Evolutionary conservation across 2,329 filamentous ascomycete species (phyloP).

Genomic region (Paraphoma sp.): DNA sequence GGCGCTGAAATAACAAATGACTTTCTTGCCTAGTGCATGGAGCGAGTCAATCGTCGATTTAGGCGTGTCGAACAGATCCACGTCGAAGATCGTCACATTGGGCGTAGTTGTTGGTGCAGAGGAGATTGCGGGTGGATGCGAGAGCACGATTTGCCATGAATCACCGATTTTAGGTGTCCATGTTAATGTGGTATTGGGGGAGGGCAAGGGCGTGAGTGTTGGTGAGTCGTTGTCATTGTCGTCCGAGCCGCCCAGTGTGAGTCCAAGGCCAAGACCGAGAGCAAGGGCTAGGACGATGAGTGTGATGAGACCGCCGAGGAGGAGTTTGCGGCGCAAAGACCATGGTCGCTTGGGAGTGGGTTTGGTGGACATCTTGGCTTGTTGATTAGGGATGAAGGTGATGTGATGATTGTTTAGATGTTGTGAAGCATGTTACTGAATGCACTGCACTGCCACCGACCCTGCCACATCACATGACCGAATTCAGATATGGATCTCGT

Average conservation of each 20-base stretch:
- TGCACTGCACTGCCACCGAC: no score
- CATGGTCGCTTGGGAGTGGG: conserved; percentile 13
- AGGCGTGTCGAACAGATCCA: conserved; percentile 64
- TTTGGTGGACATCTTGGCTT: conserved; percentile 16
- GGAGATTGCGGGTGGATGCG: conserved; percentile 33
- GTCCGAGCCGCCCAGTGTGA: conserved; percentile 46
- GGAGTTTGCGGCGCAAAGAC: conserved; percentile 32
- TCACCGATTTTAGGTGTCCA: conserved; percentile 63
- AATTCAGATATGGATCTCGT: no score
- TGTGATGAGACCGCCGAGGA: conserved; percentile 25
- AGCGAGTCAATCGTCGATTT: conserved; percentile 56
- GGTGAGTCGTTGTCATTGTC: conserved; percentile 28
- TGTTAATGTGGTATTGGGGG: conserved; percentile 34
- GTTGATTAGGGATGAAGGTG: neutral
- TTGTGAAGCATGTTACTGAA: neutral
- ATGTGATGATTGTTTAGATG: neutral
- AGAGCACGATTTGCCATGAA: conserved; percentile 69
- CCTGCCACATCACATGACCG: no score
- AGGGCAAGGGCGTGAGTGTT: conserved; percentile 31
- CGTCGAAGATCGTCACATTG: conserved; percentile 66
- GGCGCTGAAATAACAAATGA: conserved; percentile 79
- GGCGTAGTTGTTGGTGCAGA: conserved; percentile 49
- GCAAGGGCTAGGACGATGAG: conserved; percentile 54
- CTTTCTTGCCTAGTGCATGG: conserved; percentile 61
- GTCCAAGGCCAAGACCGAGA: conserved; percentile 64